Evolutionary conservation across 2,329 filamentous ascomycete species (phyloP), one percentile per base, ranked within the genome.

Genomic region (Chaetomium olivaceum): DNA sequence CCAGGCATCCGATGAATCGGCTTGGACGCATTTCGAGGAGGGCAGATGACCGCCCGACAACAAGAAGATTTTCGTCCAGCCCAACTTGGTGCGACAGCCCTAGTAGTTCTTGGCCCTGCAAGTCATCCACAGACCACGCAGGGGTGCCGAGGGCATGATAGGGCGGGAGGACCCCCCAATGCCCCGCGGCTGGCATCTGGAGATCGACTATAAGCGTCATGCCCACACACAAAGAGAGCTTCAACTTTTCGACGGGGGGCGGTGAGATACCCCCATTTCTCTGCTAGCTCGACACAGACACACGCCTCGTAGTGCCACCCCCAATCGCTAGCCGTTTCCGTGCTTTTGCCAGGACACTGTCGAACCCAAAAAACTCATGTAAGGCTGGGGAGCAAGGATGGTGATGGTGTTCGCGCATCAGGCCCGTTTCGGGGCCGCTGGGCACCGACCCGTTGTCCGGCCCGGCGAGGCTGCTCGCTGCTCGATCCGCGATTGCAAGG

Each of bases 31-130:
- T 52, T 39, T 60, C 21, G 23, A 36, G 19, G n/a, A 64, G 39
- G 25, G 43, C 33, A 54, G 54, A 52, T 46, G 61, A 63, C 61
- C 55, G 57, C 57, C 62, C 25, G 58, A 61, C 48, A 29, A 11
- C 58, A 27, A 19, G 16, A 61, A 36, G 27, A 63, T 60, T 65
- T 65, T 65, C 59, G 62, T 56, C 46, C 51, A 63, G 64, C 67
- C 67, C 65, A 67, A 68, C 60, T 62, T 63, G 58, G 67, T 65
- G 60, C 61, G 59, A 63, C 63, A 61, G 29, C 43, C 39, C 39
- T 31, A 36, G 55, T 33, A 29, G 23, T 57, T 65, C 66, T 67
- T 66, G 67, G 67, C 64, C 48, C 63, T 69, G 68, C 68, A 66
- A 69, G 68, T 66, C 68, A 69, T 67, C 57, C 39, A 54, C 58